Percentiles rank a stretch among this genome's conserved stretches.
Evolutionary conservation across 2,329 filamentous ascomycete species (phyloP).

Genomic region (Aspergillus brunneoviolaceus): DNA sequence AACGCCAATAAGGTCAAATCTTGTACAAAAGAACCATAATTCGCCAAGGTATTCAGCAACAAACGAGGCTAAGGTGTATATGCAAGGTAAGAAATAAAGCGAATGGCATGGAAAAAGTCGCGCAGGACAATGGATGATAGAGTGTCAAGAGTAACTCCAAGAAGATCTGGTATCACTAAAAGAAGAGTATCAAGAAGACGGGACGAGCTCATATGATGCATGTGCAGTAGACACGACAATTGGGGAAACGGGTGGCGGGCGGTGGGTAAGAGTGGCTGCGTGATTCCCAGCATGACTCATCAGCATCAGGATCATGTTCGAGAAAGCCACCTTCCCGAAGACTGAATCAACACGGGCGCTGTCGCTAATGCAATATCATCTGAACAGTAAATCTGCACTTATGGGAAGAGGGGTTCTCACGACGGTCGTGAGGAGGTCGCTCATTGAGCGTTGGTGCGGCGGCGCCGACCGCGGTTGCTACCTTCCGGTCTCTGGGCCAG

Average conservation of each 20-base stretch:
- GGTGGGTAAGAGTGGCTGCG: constrained; percentile 11
- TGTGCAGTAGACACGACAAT: constrained; percentile 10
- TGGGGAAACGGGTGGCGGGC: neutral
- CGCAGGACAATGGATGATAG: constrained; percentile 3
- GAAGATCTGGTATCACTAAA: constrained; percentile 19
- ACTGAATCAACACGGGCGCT: constrained; percentile 3
- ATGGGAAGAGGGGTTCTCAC: neutral
- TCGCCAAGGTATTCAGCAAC: neutral
- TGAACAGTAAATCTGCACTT: constrained; percentile 4
- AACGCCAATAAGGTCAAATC: neutral
- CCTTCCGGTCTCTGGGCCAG: constrained; percentile 83
- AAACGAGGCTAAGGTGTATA: neutral
- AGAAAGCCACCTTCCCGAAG: neutral
- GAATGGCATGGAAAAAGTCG: neutral
- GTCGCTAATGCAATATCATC: constrained; percentile 14
- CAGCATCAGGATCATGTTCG: neutral
- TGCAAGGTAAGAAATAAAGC: neutral
- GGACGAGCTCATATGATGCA: constrained; percentile 12
- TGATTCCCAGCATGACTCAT: constrained; percentile 8
- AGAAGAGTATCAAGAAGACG: neutral
- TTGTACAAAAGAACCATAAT: neutral
- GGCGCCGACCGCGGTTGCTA: constrained; percentile 73
- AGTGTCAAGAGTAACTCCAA: constrained; percentile 8
- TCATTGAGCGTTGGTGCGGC: constrained; percentile 50
- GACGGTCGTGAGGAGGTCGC: neutral